Evolutionary conservation across 1,284 basidiomycete species (phyloP).

Genomic region (Rhodotorula sp.): DNA sequence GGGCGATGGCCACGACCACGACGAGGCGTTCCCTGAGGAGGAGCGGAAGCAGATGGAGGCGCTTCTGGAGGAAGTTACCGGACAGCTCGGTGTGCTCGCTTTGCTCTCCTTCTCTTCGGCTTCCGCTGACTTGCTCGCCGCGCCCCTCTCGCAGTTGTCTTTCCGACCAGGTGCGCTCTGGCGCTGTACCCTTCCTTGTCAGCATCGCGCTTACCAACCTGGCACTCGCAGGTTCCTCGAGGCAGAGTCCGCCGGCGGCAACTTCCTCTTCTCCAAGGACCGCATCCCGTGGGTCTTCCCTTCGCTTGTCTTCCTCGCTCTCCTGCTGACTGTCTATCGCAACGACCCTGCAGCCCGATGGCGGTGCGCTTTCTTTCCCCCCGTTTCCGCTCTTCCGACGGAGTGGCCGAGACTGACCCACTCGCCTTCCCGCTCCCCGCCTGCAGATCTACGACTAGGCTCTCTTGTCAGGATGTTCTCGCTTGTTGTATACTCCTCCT

Average conservation of each 20-base stretch:
- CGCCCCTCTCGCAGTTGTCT: constrained; percentile 55
- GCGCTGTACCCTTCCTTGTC: background rate
- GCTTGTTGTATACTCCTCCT: background rate
- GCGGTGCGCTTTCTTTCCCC: constrained; percentile 1
- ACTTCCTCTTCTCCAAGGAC: constrained; percentile 60
- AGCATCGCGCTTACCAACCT: background rate
- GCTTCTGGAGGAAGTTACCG: constrained; percentile 70
- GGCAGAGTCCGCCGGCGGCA: constrained; percentile 45
- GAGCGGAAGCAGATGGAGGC: constrained; percentile 86
- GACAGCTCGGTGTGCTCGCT: constrained; percentile 70
- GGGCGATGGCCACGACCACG: constrained; percentile 39
- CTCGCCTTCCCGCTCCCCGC: background rate
- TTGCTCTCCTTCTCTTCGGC: background rate
- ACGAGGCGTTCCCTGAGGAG: constrained; percentile 60
- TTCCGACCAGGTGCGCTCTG: constrained; percentile 35
- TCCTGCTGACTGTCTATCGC: background rate
- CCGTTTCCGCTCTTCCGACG: no score
- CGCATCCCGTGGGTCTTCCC: constrained; percentile 31
- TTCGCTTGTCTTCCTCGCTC: rapidly evolving
- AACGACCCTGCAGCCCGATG: constrained; percentile 12
- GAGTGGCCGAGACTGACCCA: background rate
- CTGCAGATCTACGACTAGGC: constrained; percentile 37
- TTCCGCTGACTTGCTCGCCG: background rate
- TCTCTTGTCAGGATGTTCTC: background rate
- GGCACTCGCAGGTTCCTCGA: constrained; percentile 39